A percentile compares a stretch with the other conserved stretches of the same genome.
These are phyloP conservation scores for Camelina laxa DNA, from an alignment of 345 rosid genomes.

Conservation along the genomic window DNA sequence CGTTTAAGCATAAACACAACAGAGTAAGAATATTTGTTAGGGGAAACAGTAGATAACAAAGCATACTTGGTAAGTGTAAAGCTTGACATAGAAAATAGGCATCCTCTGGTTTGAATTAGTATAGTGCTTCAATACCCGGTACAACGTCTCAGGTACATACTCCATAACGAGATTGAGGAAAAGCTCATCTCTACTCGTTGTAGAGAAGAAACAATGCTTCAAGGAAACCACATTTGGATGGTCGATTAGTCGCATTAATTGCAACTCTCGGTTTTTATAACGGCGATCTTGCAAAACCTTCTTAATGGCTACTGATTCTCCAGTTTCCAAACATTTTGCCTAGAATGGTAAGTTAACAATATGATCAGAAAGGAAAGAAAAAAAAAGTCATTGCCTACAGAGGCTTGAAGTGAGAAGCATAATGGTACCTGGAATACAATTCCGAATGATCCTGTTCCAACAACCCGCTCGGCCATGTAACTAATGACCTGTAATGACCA, in stretches of 20 bases:
- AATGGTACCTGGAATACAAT: constrained; percentile 72
- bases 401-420: constrained; percentile 3
- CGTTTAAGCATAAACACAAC: constrained; percentile 24
- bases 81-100: constrained; percentile 83
- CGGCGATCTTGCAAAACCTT: constrained; percentile 84
- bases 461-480: constrained; percentile 89
- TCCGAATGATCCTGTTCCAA: constrained; percentile 86
- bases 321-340: constrained; percentile 93
- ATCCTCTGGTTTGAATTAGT: constrained; percentile 67
- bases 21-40: constrained; percentile 6
- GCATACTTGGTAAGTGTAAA: constrained; percentile 79
- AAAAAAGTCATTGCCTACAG: not conserved
- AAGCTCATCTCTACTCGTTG: constrained; percentile 72
- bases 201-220: constrained; percentile 90
- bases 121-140: constrained; percentile 66
- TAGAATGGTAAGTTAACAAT: constrained; percentile 39
- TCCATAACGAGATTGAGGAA: constrained; percentile 86
- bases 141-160: constrained; percentile 78
- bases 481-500: constrained; percentile 63
- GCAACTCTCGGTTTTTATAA: constrained; percentile 82
- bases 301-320: constrained; percentile 86
- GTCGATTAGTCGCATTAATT: constrained; percentile 76
- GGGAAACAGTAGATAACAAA: not conserved
- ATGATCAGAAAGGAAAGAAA: not conserved
- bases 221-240: constrained; percentile 82